Evolutionary conservation across 164 flowering plant species (phyloP).

Genomic region (Vitis amurensis): DNA sequence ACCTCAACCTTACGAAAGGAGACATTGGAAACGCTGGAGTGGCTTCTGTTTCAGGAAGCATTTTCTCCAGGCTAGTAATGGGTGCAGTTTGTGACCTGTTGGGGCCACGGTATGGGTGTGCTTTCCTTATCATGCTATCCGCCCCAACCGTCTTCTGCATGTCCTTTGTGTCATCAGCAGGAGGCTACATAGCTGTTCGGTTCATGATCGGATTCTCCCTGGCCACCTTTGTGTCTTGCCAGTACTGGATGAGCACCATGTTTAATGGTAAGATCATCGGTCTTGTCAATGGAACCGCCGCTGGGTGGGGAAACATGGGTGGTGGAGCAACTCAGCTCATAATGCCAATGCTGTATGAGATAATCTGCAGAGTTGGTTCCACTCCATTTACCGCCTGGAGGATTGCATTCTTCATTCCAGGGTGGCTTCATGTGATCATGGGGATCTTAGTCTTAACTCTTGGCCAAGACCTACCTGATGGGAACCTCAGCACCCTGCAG

Average conservation of each 20-base stretch:
- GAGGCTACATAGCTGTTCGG: slow-evolving; percentile 35
- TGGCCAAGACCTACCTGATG: slow-evolving; percentile 86
- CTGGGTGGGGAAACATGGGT: slow-evolving; percentile 91
- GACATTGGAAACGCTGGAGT: slow-evolving; percentile 82
- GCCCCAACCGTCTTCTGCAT: slow-evolving; percentile 72
- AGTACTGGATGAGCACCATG: slow-evolving; percentile 85
- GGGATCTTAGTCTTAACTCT: slow-evolving; percentile 62
- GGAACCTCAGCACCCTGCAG: slow-evolving; percentile 55
- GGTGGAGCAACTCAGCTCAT: slow-evolving; percentile 82
- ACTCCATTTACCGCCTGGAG: slow-evolving; percentile 84
- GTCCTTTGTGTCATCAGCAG: slow-evolving; percentile 50
- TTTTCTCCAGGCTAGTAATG: slow-evolving; percentile 76
- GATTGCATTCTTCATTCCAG: slow-evolving; percentile 84
- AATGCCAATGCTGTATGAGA: slow-evolving; percentile 61
- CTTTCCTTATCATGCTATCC: slow-evolving; percentile 55
- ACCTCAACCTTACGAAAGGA: slow-evolving; percentile 54
- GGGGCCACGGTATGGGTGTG: slow-evolving; percentile 72
- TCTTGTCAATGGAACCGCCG: slow-evolving; percentile 68
- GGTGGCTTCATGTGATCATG: slow-evolving; percentile 50
- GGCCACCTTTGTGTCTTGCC: slow-evolving; percentile 83
- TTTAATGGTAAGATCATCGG: slow-evolving; percentile 69
- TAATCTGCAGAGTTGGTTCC: slow-evolving; percentile 44
- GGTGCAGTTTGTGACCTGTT: slow-evolving; percentile 77
- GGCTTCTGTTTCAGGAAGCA: slow-evolving; percentile 77
- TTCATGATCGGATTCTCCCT: slow-evolving; percentile 69